Conservation (phyloP, 2,329 filamentous ascomycete species). For the Pseudogymnoascus sp. region DNA sequence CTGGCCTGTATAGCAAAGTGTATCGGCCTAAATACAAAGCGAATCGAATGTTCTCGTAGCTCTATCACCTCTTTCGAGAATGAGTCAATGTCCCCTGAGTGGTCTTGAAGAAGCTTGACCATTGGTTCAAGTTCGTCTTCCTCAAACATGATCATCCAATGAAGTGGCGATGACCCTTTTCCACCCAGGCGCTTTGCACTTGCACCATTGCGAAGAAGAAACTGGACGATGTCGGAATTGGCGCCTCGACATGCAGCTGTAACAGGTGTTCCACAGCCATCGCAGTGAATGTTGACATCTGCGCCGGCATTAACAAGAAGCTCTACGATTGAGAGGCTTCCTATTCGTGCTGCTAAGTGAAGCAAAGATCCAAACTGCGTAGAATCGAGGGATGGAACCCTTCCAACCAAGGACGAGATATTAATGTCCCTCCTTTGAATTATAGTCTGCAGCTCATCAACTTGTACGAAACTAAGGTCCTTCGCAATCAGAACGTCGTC, state of each 20-base stretch:
- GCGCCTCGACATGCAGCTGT: neutral
- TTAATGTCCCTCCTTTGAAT: neutral
- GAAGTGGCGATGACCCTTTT: neutral
- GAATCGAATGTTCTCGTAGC: neutral
- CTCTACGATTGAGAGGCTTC: neutral
- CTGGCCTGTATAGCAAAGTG: neutral
- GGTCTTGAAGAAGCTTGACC: neutral
- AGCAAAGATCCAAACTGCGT: neutral
- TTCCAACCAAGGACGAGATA: neutral
- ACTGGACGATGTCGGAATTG: neutral
- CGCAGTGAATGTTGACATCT: neutral
- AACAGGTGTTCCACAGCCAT: neutral
- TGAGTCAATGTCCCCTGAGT: neutral
- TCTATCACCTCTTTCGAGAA: neutral
- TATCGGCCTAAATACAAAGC: neutral
- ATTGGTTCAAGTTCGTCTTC: neutral
- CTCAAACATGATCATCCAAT: conserved; percentile 1
- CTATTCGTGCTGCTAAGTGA: neutral
- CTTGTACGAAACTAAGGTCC: neutral
- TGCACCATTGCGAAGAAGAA: neutral
- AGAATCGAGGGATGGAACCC: neutral
- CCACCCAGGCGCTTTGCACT: neutral
- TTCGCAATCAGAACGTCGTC: neutral
- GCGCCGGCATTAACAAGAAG: neutral
- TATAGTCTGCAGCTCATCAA: neutral